Percentiles rank a stretch among this genome's conserved stretches.
Evolutionary conservation across 805 yeast species (phyloP).

Genomic region (Myxozyma neotropica): DNA sequence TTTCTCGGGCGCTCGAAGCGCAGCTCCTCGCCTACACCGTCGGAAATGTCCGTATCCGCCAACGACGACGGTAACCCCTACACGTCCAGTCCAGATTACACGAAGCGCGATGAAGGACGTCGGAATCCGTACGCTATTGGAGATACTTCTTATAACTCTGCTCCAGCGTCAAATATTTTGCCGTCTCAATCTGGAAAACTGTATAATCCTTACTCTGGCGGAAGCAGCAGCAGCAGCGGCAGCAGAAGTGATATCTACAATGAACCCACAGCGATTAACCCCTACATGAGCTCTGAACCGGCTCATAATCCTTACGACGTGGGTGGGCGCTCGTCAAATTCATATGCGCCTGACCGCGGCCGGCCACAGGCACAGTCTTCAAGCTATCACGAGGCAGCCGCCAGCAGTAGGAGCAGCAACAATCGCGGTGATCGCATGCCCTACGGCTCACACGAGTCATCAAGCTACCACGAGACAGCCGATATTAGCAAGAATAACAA

Average conservation of each 20-base stretch:
- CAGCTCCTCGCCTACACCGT: conserved; percentile 9
- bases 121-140: conserved; percentile 22
- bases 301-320: conserved; percentile 20
- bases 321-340: neutral
- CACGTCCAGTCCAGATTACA: conserved; percentile 7
- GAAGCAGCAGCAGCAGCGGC: neutral
- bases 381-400: neutral
- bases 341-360: conserved; percentile 9
- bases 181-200: neutral
- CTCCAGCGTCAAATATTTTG: neutral
- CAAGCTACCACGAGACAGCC: too few species aligned
- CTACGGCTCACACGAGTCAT: neutral
- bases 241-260: neutral
- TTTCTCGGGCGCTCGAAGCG: conserved; percentile 11
- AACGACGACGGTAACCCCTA: conserved; percentile 13
- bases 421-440: neutral
- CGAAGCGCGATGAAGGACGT: conserved; percentile 4
- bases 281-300: conserved; percentile 10
- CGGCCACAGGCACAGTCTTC: neutral
- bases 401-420: too few species aligned
- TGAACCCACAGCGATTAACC: conserved; percentile 1
- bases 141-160: conserved; percentile 14
- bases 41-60: neutral
- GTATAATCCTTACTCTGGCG: conserved; percentile 3
- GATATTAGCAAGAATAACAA: too few species aligned